Base-by-base conservation (phyloP, 352 stramenopile species). In the Pythium aphanidermatum region DNA sequence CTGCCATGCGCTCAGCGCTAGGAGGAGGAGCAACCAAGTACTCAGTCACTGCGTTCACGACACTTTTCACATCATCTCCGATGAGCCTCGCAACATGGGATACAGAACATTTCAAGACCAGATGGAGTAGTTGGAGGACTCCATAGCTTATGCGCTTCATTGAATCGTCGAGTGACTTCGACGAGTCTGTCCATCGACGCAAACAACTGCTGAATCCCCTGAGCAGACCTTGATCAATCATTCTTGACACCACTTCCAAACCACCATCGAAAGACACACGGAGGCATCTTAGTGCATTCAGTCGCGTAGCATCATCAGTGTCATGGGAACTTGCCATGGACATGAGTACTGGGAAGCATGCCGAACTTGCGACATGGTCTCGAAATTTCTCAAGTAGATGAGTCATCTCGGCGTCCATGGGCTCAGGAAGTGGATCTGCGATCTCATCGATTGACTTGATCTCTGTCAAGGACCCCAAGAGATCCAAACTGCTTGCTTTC, bases 211-310 rank as follows among this genome's bases (percentile, higher is more conserved):
- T 86, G 38, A 89, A 86, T 10, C 74, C 70, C 32, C 74, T 74
- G 10, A 86, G 48, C 46, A 87, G 65, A 23, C 85, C 74, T 53
- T 86, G 74, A 33, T 87, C 74, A 11, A 90, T 68, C 73, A 90
- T 85, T 13, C 60, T 66, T 12, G 42, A 35, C 23, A 85, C 61
- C 2, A 77, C 33, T 3, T 85, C 73, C 27, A 82, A 57, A 0
- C 71, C 71, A 10, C 73, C 78, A 29, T 77, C 60, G 17, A 86
- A 62, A 3, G 73, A 69, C 52, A 77, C 73, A 10, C 70, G 77
- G 2, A 90, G 71, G 41, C 78, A 90, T 32, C 76, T 85, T 31
- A 90, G 83, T 0, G 75, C 69, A 25, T 90, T 70, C 11, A 62
- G 21, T 7, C 74, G 74, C 41, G 74, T 54, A 16, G 74, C 64